Percentiles rank a stretch among this genome's conserved stretches.
Conservation (phyloP, 352 stramenopile genomes). For the Globisporangium recalcitrans region DNA sequence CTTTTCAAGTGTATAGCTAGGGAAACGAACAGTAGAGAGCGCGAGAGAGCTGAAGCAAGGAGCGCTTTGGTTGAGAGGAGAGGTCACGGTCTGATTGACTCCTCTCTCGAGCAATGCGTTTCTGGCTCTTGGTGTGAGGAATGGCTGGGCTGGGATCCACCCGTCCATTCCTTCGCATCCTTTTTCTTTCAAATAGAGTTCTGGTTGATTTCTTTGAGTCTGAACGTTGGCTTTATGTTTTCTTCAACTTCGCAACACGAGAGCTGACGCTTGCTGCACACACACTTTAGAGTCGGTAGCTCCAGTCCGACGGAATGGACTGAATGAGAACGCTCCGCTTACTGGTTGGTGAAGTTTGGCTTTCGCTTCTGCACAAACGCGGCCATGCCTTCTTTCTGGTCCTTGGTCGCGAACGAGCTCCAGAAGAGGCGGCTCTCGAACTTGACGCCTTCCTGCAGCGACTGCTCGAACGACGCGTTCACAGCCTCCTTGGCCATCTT, state of each 20-base stretch:
- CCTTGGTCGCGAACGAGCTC: conserved; percentile 94
- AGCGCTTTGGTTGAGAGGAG: neutral
- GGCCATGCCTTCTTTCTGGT: conserved; percentile 94
- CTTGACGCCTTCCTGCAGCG: conserved; percentile 92
- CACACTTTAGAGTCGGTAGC: neutral
- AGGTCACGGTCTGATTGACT: neutral
- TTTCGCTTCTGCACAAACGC: conserved; percentile 98
- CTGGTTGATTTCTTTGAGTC: neutral
- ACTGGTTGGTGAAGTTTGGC: conserved; percentile 93
- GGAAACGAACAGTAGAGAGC: neutral
- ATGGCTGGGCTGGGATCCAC: neutral
- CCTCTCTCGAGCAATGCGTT: neutral
- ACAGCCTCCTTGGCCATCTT: conserved; percentile 97
- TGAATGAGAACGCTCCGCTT: too few relatives aligned
- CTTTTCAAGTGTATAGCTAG: conserved; percentile 3
- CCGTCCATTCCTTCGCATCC: neutral
- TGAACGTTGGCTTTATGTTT: neutral
- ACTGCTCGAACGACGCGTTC: conserved; percentile 91
- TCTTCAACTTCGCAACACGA: neutral
- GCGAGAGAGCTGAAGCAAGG: neutral
- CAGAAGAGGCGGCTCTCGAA: conserved; percentile 98
- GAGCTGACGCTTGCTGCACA: neutral
- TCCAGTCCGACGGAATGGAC: too few relatives aligned
- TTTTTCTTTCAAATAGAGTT: conserved; percentile 1
- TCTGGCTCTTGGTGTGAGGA: neutral